These are phyloP conservation scores for Ophiostoma angusticollis DNA, from an alignment of 2,329 filamentous ascomycete genomes.

Conservation along the genomic window DNA sequence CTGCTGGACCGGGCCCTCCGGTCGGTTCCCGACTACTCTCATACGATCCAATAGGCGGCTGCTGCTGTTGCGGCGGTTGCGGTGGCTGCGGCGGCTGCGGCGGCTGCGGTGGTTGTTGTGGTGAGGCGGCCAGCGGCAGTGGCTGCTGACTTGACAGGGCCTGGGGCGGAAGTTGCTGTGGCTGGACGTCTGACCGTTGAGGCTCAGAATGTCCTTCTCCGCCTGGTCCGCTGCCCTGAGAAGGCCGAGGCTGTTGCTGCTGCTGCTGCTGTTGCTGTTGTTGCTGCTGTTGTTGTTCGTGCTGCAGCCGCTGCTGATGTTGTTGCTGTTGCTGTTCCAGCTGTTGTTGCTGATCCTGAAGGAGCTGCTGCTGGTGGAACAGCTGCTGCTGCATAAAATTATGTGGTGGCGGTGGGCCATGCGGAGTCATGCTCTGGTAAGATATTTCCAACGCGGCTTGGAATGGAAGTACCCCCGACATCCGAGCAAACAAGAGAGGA, in stretches of 20 bases:
- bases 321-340: conserved; percentile 28
- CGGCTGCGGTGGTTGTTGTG: neutral
- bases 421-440: conserved; percentile 46
- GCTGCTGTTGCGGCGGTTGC: conserved; percentile 34
- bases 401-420: conserved; percentile 22
- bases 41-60: conserved; percentile 30
- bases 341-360: conserved; percentile 30
- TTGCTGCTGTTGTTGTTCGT: conserved; percentile 15
- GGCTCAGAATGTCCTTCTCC: conserved; percentile 13
- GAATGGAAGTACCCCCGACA: conserved; percentile 50
- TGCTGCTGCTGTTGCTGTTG: conserved; percentile 1
- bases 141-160: too few relatives aligned
- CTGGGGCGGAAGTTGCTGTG: conserved; percentile 3
- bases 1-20: neutral
- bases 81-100: conserved; percentile 34
- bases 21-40: conserved; percentile 21
- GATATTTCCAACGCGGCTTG: conserved; percentile 53
- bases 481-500: conserved; percentile 61
- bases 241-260: conserved; percentile 2
- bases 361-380: neutral
- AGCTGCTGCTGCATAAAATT: too few relatives aligned
- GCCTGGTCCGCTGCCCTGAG: neutral
- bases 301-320: conserved; percentile 36
- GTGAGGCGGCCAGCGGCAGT: neutral
- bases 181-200: conserved; percentile 1